Evolutionary conservation across 83 land plant genomes (phyloP).

Genomic region (Thuja plicata): DNA sequence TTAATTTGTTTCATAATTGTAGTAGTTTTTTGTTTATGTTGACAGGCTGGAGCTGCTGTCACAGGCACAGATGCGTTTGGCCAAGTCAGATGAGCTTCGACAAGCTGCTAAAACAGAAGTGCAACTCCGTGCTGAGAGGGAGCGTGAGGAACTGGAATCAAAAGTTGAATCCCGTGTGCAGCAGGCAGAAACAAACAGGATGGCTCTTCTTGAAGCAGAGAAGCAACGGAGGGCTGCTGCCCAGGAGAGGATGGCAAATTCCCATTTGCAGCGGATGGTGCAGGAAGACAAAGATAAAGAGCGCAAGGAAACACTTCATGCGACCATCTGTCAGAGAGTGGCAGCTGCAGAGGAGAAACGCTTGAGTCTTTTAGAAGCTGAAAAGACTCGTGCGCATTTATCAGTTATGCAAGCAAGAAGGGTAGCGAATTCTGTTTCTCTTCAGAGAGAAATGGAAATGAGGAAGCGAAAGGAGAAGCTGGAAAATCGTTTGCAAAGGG

Average conservation of each 20-base stretch:
- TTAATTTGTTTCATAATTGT: background rate
- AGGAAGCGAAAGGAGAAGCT: conserved; percentile 68
- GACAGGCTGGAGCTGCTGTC: conserved; percentile 79
- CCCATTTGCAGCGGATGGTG: conserved; percentile 47
- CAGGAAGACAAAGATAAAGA: conserved; percentile 78
- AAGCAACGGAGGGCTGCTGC: conserved; percentile 78
- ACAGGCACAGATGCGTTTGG: conserved; percentile 84
- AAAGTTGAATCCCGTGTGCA: conserved; percentile 85
- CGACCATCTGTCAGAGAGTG: conserved; percentile 77
- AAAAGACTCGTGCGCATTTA: conserved; percentile 80
- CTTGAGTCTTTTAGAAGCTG: conserved; percentile 77
- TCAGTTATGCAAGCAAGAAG: conserved; percentile 66
- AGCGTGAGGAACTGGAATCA: conserved; percentile 77
- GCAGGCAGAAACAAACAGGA: conserved; percentile 89
- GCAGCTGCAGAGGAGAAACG: conserved; percentile 98
- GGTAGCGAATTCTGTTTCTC: conserved; percentile 74
- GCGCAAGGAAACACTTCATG: conserved; percentile 53
- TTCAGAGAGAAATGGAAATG: conserved; percentile 80
- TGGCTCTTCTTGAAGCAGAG: conserved; percentile 78
- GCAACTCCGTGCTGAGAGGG: conserved; percentile 82
- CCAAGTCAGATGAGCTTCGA: conserved; percentile 82
- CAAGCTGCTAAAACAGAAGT: conserved; percentile 88
- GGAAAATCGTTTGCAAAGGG: conserved; percentile 82
- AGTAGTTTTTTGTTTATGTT: background rate
- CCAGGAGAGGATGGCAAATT: conserved; percentile 75